Conservation (phyloP, 768 basidiomycete species). For the Mycena belliarum region DNA sequence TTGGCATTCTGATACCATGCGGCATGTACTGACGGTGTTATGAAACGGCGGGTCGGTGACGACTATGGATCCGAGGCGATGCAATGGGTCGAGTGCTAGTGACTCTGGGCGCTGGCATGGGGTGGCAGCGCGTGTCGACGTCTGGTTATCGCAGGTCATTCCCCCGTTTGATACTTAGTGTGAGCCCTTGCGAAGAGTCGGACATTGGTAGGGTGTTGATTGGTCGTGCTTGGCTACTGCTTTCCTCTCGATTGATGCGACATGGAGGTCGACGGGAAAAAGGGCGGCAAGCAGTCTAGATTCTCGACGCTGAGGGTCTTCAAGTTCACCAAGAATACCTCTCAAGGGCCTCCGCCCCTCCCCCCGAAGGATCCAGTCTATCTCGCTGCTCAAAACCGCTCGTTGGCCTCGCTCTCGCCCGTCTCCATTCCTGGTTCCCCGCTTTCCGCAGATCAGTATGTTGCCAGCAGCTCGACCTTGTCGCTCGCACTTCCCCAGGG, state of each 20-base stretch:
- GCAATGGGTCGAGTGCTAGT: no score
- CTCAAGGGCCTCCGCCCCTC: constrained; percentile 46
- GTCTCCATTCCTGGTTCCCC: constrained; percentile 44
- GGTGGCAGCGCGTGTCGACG: no score
- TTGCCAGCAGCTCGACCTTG: constrained; percentile 34
- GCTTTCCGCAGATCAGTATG: constrained; percentile 37
- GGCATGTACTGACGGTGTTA: no score
- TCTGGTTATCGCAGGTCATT: no score
- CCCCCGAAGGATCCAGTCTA: constrained; percentile 68
- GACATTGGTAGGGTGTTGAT: no score
- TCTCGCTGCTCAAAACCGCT: constrained; percentile 42
- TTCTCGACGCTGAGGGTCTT: constrained; percentile 25
- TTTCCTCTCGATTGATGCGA: not conserved
- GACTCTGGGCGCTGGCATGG: no score
- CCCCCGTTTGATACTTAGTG: no score
- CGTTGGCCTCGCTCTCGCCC: constrained; percentile 49
- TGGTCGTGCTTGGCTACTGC: not conserved
- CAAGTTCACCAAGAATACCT: constrained; percentile 16
- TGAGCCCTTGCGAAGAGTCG: no score
- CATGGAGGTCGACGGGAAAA: constrained; percentile 23
- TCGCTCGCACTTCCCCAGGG: constrained; percentile 37
- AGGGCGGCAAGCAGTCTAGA: constrained; percentile 28
- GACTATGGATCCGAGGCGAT: no score
- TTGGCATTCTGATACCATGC: no score
- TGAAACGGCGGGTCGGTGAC: no score